Evolutionary conservation across 176 grass and related monocot genomes (phyloP).

Genomic region (Luzula sylvatica): DNA sequence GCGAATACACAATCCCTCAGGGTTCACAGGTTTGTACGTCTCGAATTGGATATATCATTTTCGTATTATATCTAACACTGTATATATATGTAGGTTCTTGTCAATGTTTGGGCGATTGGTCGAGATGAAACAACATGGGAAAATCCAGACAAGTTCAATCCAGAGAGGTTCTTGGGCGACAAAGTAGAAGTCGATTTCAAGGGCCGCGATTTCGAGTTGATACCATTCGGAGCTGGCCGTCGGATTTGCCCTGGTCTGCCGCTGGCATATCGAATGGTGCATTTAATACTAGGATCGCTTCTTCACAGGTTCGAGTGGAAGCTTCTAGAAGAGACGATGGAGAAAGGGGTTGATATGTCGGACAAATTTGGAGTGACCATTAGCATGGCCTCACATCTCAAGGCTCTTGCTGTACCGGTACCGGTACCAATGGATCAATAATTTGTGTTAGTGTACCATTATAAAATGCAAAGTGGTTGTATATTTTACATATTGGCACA

Average conservation of each 20-base stretch:
- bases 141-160: background rate
- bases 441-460: too few species aligned
- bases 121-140: background rate
- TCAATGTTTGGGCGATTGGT: background rate
- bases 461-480: too few species aligned
- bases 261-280: slow-evolving; percentile 1
- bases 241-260: slow-evolving; percentile 14
- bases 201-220: slow-evolving; percentile 1
- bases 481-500: too few species aligned
- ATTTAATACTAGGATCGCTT: slow-evolving; percentile 17
- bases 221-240: slow-evolving; percentile 24
- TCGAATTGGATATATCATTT: too few species aligned
- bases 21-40: background rate
- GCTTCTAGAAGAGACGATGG: background rate
- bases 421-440: too few species aligned
- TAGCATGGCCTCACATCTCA: slow-evolving; percentile 1
- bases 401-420: too few species aligned
- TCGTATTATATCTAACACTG: too few species aligned
- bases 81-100: background rate
- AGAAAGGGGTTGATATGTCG: slow-evolving; percentile 1
- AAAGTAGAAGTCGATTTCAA: background rate
- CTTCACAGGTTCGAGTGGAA: slow-evolving; percentile 19
- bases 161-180: background rate
- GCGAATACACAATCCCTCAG: background rate
- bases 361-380: slow-evolving; percentile 12